Base-by-base conservation (phyloP, 768 basidiomycete species). In the Leccinum olivaceopallidum region DNA sequence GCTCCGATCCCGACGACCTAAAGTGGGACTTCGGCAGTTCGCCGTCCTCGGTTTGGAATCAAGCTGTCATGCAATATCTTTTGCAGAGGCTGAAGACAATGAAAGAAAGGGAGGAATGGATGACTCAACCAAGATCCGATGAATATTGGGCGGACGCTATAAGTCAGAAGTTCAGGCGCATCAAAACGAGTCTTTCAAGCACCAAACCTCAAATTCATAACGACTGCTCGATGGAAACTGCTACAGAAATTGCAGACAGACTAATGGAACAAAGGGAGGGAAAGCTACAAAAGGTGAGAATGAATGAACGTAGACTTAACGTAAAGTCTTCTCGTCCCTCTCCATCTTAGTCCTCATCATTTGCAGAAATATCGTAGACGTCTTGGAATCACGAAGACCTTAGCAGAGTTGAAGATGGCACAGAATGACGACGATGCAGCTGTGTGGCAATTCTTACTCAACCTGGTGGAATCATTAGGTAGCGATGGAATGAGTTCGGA, bases 401-500 rank as follows among this genome's bases (percentile, higher is more conserved):
- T 26, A 26, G 26, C 5, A 1, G 26, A 26, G 26, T 26, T 26
- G 26, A 26, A 26, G 26, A 26, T 26, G 26, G 26, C 4, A 26
- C 26, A 26, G 26, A 26, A 26, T 26, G 26, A 26, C 5, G 26
- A 26, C 5, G 26, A 26, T 26, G 26, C 24, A 26, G 24, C 24
- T 26, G 24, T 26, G 24, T 26, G 24, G 24, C 24, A 26, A 26
- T 26, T 26, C 24, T 26, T 26, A 26, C 24, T 26, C 24, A 26
- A 26, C 24, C 24, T 26, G 24, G 24, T 26, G 24, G 24, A 26
- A 1, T 39, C 14, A 6, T 20, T 62, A 9, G 57, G 54, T 20
- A 62, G 22, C 20, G 39, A 62, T 56, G 57, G 54, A 14, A 59
- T 50, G 37, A 62, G 61, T 36, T 62, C 57, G 1, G 37, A 62